Evolutionary conservation across 2,329 filamentous ascomycete species (phyloP), one percentile per base, ranked within the genome.

Genomic region (Chrysoporthe puriensis): DNA sequence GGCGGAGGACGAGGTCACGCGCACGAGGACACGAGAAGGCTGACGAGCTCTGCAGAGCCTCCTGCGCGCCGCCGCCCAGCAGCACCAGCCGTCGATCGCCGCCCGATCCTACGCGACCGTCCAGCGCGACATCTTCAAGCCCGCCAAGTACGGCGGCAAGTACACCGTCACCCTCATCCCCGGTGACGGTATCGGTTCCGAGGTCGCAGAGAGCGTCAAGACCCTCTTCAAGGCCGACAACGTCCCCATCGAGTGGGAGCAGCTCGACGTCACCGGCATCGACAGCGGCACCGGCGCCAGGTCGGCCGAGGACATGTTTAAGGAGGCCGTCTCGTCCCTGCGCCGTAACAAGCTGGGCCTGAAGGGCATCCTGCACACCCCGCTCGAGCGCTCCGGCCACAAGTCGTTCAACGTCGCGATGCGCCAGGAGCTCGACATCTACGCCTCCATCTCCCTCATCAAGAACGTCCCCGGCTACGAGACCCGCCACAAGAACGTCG

Each of bases 401-500:
- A 93, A 97, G 84, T 97, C 93, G 74, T 99, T 99, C 94, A 99
- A 99, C 86, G 96, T 99, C 75, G 96, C 96, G 76, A 90, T 99
- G 81, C 94, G 96, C 77, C 96, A 99, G 86, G 96, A 98, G 84
- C 93, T 99, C 79, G 96, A 99, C 84, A 98, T 99, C 82, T 99
- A 98, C 85, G 96, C 96, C 79, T 97, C 93, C 73, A 96, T 99
- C 79, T 93, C 94, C 77, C 88, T 98, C 74, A 94, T 99, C 87
- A 98, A 98, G 91, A 99, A 99, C 87, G 98, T 99, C 77, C 96
- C 96, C 76, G 96, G 96, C 77, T 97, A 98, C 87, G 84, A 96
- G 84, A 99, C 96, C 72, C 93, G 96, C 80, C 96, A 99, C 88
- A 91, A 97, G 83, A 88, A 96, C 82, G 93, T 99, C 80, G 96